Evolutionary conservation across 768 basidiomycete genomes (phyloP).

Genomic region (Lentinula sp.): DNA sequence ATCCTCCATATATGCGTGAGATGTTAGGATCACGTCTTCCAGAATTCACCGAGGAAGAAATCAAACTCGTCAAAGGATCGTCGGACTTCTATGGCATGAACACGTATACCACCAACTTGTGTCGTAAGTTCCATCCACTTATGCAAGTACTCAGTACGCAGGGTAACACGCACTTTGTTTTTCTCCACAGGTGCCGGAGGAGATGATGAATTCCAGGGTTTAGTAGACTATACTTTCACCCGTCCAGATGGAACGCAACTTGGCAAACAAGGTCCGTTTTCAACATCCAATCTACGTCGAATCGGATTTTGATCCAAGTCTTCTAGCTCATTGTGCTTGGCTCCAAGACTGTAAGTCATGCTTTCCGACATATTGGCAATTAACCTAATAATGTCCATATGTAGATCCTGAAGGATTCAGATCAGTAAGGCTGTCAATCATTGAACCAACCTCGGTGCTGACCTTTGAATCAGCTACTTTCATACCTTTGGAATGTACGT

Average conservation of each 20-base stretch:
- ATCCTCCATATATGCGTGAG: slow-evolving; percentile 50
- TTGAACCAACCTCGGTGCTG: neutral
- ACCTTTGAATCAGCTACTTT: slow-evolving; percentile 37
- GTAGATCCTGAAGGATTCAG: slow-evolving; percentile 67
- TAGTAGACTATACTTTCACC: slow-evolving; percentile 55
- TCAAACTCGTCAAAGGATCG: slow-evolving; percentile 51
- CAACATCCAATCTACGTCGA: neutral
- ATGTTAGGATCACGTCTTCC: slow-evolving; percentile 56
- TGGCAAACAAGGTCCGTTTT: slow-evolving; percentile 47
- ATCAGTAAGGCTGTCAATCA: slow-evolving; percentile 25
- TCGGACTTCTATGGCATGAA: slow-evolving; percentile 73
- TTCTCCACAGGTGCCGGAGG: slow-evolving; percentile 43
- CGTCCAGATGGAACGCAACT: slow-evolving; percentile 59
- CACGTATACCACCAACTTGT: slow-evolving; percentile 63
- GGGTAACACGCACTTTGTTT: neutral
- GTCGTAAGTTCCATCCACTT: slow-evolving; percentile 30
- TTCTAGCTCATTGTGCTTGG: slow-evolving; percentile 56
- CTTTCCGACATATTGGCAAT: neutral
- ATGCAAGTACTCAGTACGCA: neutral
- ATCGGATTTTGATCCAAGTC: neutral
- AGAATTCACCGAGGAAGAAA: slow-evolving; percentile 49
- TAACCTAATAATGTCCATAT: neutral
- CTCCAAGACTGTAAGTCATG: slow-evolving; percentile 51
- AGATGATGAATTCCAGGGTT: slow-evolving; percentile 58
- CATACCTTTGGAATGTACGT: slow-evolving; percentile 63